These are phyloP conservation scores for Botrytis fragariae DNA, from an alignment of 2,329 filamentous ascomycete species.

Conservation along the genomic window DNA sequence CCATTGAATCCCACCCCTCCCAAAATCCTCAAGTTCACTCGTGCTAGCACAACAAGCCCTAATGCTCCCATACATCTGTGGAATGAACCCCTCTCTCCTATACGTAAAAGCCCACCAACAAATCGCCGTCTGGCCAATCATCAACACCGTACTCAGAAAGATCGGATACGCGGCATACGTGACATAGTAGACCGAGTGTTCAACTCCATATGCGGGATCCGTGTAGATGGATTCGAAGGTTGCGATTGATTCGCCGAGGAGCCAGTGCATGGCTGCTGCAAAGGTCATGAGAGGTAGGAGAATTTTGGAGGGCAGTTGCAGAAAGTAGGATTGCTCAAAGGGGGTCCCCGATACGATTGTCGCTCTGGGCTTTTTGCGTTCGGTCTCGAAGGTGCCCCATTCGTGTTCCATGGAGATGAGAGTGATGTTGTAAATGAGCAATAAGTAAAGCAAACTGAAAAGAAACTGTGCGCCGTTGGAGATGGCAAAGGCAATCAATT, in stretches of 20 bases:
- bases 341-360: slow-evolving; percentile 25
- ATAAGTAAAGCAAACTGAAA: slow-evolving; percentile 26
- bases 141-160: slow-evolving; percentile 26
- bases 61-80: slow-evolving; percentile 30
- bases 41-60: slow-evolving; percentile 28
- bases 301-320: slow-evolving; percentile 26
- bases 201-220: slow-evolving; percentile 21
- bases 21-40: slow-evolving; percentile 26
- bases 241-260: slow-evolving; percentile 27
- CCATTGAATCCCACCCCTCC: slow-evolving; percentile 23
- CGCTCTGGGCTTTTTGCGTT: slow-evolving; percentile 23
- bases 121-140: slow-evolving; percentile 26
- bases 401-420: slow-evolving; percentile 31
- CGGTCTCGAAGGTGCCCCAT: slow-evolving; percentile 27
- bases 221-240: slow-evolving; percentile 27
- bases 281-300: slow-evolving; percentile 26
- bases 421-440: slow-evolving; percentile 29
- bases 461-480: slow-evolving; percentile 30
- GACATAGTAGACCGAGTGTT: slow-evolving; percentile 27
- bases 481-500: slow-evolving; percentile 27
- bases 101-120: slow-evolving; percentile 31
- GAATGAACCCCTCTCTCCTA: slow-evolving; percentile 27
- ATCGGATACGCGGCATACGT: slow-evolving; percentile 28
- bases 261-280: slow-evolving; percentile 29
- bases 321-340: slow-evolving; percentile 29